These are phyloP conservation scores for Talaromyces amestolkiae DNA, from an alignment of 2,329 filamentous ascomycete genomes.

Conservation along the genomic window DNA sequence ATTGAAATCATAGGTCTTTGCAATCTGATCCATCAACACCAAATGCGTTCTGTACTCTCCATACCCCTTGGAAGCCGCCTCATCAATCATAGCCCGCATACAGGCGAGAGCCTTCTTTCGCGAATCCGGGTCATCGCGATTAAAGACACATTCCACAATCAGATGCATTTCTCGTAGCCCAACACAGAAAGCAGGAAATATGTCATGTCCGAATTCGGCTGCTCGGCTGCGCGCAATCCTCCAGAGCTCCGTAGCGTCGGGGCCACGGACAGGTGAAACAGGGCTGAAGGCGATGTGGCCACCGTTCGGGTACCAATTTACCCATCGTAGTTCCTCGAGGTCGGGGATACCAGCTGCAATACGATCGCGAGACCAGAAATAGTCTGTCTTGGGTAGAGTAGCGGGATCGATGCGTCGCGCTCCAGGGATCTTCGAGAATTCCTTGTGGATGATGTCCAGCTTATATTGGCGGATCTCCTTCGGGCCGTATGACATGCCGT, in stretches of 20 bases:
- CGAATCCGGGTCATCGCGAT: constrained; percentile 17
- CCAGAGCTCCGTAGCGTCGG: constrained; percentile 43
- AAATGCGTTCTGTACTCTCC: constrained; percentile 19
- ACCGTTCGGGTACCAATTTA: constrained; percentile 35
- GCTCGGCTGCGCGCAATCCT: constrained; percentile 34
- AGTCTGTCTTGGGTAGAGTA: constrained; percentile 34
- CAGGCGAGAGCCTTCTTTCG: constrained; percentile 13
- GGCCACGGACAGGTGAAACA: constrained; percentile 45
- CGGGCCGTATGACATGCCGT: constrained; percentile 38
- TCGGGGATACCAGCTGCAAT: constrained; percentile 39
- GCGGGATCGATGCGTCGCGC: constrained; percentile 38
- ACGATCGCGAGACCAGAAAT: constrained; percentile 31
- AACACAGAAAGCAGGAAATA: constrained; percentile 42
- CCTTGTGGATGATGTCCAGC: constrained; percentile 32
- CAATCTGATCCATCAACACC: constrained; percentile 30
- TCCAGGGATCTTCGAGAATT: constrained; percentile 35
- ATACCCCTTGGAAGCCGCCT: constrained; percentile 16
- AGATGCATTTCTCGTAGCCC: constrained; percentile 35
- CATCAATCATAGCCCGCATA: constrained; percentile 16
- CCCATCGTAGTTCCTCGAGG: constrained; percentile 43
- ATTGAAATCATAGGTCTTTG: constrained; percentile 45
- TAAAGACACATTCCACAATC: constrained; percentile 19
- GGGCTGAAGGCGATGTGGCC: constrained; percentile 46
- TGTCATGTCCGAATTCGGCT: constrained; percentile 27
- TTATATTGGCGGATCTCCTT: constrained; percentile 33